Evolutionary conservation across 2,329 filamentous ascomycete species (phyloP).

Genomic region (Cladosporium sp.): DNA sequence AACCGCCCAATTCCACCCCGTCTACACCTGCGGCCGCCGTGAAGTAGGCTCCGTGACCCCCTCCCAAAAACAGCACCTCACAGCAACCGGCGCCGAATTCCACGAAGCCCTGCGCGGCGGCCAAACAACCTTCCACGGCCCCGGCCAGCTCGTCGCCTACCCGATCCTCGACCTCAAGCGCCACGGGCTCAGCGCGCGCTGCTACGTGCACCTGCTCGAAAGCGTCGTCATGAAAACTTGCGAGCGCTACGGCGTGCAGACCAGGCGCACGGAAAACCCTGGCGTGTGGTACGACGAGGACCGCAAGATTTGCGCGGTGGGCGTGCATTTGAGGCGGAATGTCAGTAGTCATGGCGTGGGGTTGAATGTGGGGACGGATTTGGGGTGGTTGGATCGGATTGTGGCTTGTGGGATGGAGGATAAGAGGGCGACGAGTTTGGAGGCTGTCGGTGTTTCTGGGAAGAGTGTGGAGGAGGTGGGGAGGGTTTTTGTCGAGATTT

Average conservation of each 20-base stretch:
- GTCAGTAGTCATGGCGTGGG: conserved; percentile 81
- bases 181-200: conserved; percentile 63
- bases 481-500: conserved; percentile 36
- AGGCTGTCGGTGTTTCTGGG: conserved; percentile 44
- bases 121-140: conserved; percentile 90
- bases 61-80: conserved; percentile 41
- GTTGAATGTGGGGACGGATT: conserved; percentile 65
- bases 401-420: conserved; percentile 85
- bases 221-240: conserved; percentile 66
- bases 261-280: conserved; percentile 66
- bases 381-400: conserved; percentile 66
- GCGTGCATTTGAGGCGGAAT: conserved; percentile 83
- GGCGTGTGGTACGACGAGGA: conserved; percentile 66
- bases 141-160: conserved; percentile 89
- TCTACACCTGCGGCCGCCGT: conserved; percentile 85
- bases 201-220: conserved; percentile 76
- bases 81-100: conserved; percentile 53
- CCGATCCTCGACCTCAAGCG: conserved; percentile 77
- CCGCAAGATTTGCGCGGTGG: conserved; percentile 82
- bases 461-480: conserved; percentile 36
- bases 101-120: conserved; percentile 74
- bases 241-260: conserved; percentile 54
- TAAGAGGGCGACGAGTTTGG: conserved; percentile 71
- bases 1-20: conserved; percentile 75
- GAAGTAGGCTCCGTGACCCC: conserved; percentile 53